Base-by-base conservation (phyloP, 164 flowering plant genomes). In the Platanus orientalis region DNA sequence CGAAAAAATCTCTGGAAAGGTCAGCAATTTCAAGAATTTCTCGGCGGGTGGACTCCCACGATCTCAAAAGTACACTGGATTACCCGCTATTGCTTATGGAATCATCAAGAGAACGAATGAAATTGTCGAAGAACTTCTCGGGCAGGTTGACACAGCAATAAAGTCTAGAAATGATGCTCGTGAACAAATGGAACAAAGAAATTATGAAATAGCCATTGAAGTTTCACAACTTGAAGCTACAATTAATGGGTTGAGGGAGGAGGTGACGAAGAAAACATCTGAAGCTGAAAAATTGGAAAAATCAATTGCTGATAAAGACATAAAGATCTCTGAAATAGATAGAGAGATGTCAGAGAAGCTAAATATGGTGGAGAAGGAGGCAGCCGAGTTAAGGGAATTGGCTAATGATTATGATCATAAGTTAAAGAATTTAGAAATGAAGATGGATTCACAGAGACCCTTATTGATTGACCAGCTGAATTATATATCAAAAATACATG, bases 161-260 rank as follows among this genome's bases (percentile, higher is more conserved):
- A 90, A 90, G 76, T 74, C 85, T 7, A 83, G 96, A 72, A 82
- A 90, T 64, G 90, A 87, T 32, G 88, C 83, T 16, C 76, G 96
- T 5, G 97, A 81, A 54, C 85, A 76, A 82, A 83, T 90, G 72
- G 98, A 93, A 42, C 98, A 90, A 65, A 72, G 96, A 64, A 90
- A 87, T 77, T 93, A 88, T 73, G 97, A 87, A 72, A 90, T 93
- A 66, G 98, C 97, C 25, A 93, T 93, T 70, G 97, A 93, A 73
- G 96, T 93, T 72, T 93, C 97, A 25, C 82, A 93, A 83, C 89
- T 93, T 32, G 97, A 93, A 74, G 94, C 97, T 0, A 76, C 89
- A 0, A 90, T 93, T 60, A 73, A 81, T 62, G 78, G 82, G 53
- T 67, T 93, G 70, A 82, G 83, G 60, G 94, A 81, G 27, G 92